Percentiles rank a stretch among this genome's conserved stretches.
Evolutionary conservation across 176 grass and related monocot genomes (phyloP).

Genomic region (Elaeis guineensis): DNA sequence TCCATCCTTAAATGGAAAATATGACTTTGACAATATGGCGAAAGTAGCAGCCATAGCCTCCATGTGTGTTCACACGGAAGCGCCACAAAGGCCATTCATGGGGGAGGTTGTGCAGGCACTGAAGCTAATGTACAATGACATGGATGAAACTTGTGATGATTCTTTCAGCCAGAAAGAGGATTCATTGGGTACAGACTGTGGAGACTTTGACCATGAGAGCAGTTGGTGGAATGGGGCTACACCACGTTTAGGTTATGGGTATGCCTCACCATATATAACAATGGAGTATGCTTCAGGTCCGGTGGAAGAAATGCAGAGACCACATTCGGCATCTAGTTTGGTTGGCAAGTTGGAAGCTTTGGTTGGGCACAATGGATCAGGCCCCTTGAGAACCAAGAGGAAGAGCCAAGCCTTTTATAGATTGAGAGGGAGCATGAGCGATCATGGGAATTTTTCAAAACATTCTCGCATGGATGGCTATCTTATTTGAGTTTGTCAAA

Average conservation of each 20-base stretch:
- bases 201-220: conserved; percentile 1
- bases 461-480: too few relatives aligned
- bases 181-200: neutral
- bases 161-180: neutral
- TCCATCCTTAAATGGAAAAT: conserved; percentile 1
- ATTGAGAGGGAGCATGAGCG: conserved; percentile 10
- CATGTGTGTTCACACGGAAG: conserved; percentile 11
- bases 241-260: neutral
- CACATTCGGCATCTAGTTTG: neutral
- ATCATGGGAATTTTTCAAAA: neutral
- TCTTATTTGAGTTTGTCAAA: too few relatives aligned
- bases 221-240: conserved; percentile 2
- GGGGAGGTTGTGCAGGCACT: conserved; percentile 23
- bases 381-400: conserved; percentile 7
- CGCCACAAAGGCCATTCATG: conserved; percentile 18
- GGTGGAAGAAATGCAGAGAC: conserved; percentile 2
- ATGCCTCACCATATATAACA: conserved; percentile 11
- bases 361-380: conserved; percentile 4
- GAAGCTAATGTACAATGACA: conserved; percentile 14
- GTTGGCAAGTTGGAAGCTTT: neutral
- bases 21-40: conserved; percentile 2
- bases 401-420: conserved; percentile 1
- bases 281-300: conserved; percentile 17
- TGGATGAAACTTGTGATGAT: conserved; percentile 9
- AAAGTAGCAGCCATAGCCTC: conserved; percentile 23